Base-by-base conservation (phyloP, 2,329 filamentous ascomycete species). In the Chalaropsis thielavioides region DNA sequence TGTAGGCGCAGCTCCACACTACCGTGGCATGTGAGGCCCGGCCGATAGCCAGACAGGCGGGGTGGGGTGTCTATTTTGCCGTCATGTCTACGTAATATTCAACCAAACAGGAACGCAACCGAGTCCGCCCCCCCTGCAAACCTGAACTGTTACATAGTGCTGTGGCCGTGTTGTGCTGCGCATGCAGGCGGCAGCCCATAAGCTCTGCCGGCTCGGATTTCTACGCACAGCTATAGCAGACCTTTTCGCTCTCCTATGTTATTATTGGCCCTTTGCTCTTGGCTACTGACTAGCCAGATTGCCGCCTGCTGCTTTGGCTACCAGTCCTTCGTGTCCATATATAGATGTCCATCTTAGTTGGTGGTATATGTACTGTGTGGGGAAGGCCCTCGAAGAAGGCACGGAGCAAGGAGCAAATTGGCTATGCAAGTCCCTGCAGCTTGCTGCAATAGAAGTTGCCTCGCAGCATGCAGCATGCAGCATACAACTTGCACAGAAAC, bases 111-210 rank as follows among this genome's bases (percentile, higher is more conserved):
- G 27, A 8, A 35, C 27, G n/a, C 31, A 58, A 19, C 31, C 1
- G 43, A 8, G 1, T 58, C 27, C 19, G 6, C 27, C 51, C 27
- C 3, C 27, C 54, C 15, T 58, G 54, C 54, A 58, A 58, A 19
- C 54, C 27, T 35, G 31, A 38, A 35, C n/a, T 27, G 54, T 58
- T 58, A 38, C 54, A 58, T 46, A 17, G n/a, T 38, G 27, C n/a
- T 58, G 54, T 58, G 54, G 54, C 54, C 54, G 54, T 58, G 54
- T 38, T 58, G 27, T 58, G 54, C 54, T 58, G 54, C 19, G 54
- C 27, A 31, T 38, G 17, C 54, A 38, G 54, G 54, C 54, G 10
- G 17, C 31, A 38, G 27, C 17, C 46, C 19, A 51, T 24, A 24
- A 19, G 3, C 31, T 35, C 31, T 7, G 3, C 31, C 35, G 8